Evolutionary conservation across 768 basidiomycete genomes (phyloP).

Genomic region (Trametes cinnabarina): DNA sequence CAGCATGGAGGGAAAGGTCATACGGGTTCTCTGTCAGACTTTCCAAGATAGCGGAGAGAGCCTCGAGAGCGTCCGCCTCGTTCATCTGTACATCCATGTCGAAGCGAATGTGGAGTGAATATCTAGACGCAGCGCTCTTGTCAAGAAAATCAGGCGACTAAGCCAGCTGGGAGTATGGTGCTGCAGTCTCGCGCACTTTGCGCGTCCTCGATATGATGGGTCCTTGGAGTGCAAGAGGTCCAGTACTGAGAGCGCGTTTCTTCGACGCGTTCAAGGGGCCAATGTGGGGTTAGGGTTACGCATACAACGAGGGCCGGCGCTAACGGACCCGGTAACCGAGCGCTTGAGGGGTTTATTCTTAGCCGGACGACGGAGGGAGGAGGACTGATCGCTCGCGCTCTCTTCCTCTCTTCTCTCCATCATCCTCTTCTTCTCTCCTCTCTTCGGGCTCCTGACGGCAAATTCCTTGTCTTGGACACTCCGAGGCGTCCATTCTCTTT

Average conservation of each 20-base stretch:
- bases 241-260: neutral
- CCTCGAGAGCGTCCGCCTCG: conserved; percentile 60
- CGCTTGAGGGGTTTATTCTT: conserved; percentile 10
- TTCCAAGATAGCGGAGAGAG: conserved; percentile 57
- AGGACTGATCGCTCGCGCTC: neutral
- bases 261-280: neutral
- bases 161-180: no score
- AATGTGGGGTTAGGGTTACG: neutral
- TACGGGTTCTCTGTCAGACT: conserved; percentile 58
- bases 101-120: neutral
- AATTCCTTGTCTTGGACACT: conserved; percentile 24
- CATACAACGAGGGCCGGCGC: neutral
- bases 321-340: neutral
- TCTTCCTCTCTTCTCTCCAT: conserved; percentile 10
- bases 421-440: conserved; percentile 8
- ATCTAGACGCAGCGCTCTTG: no score
- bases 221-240: no score
- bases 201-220: no score
- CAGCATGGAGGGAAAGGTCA: conserved; percentile 60
- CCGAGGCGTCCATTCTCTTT: conserved; percentile 36
- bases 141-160: no score
- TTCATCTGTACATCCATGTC: conserved; percentile 43
- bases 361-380: conserved; percentile 15
- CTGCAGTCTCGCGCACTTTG: no score
- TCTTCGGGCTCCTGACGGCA: conserved; percentile 13